Conservation (phyloP, 306 rosid genomes). For the Abrus precatorius region DNA sequence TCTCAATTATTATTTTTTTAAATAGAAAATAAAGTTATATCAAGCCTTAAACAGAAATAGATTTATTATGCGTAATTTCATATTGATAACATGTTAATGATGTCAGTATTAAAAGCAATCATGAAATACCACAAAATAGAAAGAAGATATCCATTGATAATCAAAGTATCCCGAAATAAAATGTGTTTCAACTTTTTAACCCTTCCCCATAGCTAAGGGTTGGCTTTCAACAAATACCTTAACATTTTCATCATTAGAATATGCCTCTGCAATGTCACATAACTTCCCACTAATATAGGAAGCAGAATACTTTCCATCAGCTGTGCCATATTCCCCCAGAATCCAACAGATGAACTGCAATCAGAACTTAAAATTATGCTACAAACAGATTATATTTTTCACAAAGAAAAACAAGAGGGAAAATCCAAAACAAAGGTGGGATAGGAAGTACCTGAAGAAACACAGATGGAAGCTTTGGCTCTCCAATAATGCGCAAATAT, state of each 20-base stretch:
- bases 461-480: constrained; percentile 92
- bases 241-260: constrained; percentile 88
- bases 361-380: constrained; percentile 51
- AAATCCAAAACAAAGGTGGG: constrained; percentile 37
- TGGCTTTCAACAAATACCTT: constrained; percentile 66
- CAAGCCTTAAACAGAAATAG: constrained; percentile 11
- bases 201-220: constrained; percentile 14
- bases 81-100: constrained; percentile 14
- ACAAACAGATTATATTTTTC: constrained; percentile 35
- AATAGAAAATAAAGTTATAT: constrained; percentile 13
- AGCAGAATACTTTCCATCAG: constrained; percentile 86
- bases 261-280: constrained; percentile 94
- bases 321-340: constrained; percentile 94
- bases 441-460: constrained; percentile 82
- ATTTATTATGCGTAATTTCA: constrained; percentile 21
- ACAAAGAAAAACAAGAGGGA: background rate
- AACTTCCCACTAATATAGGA: constrained; percentile 87
- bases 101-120: constrained; percentile 9
- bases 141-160: constrained; percentile 34
- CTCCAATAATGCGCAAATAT: constrained; percentile 81
- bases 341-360: constrained; percentile 99
- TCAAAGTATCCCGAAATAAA: constrained; percentile 25
- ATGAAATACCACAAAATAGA: background rate
- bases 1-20: constrained; percentile 19
- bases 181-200: background rate